Evolutionary conservation across 1,139 yeast genomes (phyloP), one percentile per base, ranked within the genome.

Genomic region (Debaryomyces psychrophilus): DNA sequence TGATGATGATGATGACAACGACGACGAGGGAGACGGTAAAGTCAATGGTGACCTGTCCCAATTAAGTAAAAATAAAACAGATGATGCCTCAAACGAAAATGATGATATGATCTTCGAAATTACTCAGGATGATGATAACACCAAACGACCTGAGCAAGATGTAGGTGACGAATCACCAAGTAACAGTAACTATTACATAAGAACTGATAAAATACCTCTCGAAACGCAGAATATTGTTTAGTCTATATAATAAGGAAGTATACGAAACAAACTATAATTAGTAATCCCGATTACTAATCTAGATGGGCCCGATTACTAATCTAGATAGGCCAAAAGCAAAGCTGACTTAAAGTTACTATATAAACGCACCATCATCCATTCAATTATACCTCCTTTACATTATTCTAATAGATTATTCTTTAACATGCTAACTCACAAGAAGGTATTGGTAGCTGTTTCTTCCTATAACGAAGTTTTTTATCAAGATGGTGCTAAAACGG

Each of bases 401-500:
- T 9, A 28, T 28, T 33, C 22, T 4, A 41, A 11, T 33, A 8
- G 11, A 25, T 37, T 22, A 18, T 12, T n/a, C n/a, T n/a, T n/a
- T n/a, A n/a, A n/a, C 7, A 28, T 11, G 38, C 5, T 11, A 40
- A 44, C 41, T 53, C 40, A 37, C 8, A 76, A 69, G 59, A 76
- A 69, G 59, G 86, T 66, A 38, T 60, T 81, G 37, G 58, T 82
- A 45, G 84, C 83, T 15, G 60, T 82, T 41, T 72, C 86, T 26
- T 69, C 79, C 11, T 72, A 73, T 64, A 49, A 73, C 58, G 82
- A 64, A 22, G 62, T 57, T n/a, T 80, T 82, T 67, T 80, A 81
- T 60, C 66, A 62, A 1, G 82, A 81, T 53, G 85, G 85, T 22
- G 52, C 65, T 43, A 77, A 74, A 50, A 79, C 87, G 9, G 87